Evolutionary conservation across 257 asterid species (phyloP).

Genomic region (Lycium ferocissimum): DNA sequence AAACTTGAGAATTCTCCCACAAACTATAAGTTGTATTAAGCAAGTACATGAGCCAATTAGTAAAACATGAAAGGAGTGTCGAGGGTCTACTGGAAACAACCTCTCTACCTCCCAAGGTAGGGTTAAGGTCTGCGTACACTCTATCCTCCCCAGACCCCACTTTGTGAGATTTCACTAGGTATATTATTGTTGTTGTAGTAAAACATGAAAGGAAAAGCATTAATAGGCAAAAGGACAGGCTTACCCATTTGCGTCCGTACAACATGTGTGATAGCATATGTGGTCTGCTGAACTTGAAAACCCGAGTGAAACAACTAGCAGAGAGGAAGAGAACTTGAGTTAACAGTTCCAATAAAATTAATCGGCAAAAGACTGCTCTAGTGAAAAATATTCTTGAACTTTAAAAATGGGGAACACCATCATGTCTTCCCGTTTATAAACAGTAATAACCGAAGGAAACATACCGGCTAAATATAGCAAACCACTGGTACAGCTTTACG

Average conservation of each 20-base stretch:
- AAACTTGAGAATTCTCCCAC: too few species aligned
- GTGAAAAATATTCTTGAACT: not conserved
- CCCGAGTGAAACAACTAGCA: slow-evolving; percentile 86
- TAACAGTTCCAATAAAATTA: not conserved
- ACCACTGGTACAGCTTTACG: not conserved
- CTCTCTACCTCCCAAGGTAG: too few species aligned
- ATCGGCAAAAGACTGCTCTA: not conserved
- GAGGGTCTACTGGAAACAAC: too few species aligned
- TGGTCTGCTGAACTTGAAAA: slow-evolving; percentile 88
- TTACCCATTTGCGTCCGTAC: slow-evolving; percentile 91
- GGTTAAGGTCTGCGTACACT: too few species aligned
- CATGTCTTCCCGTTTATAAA: not conserved
- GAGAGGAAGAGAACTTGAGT: slow-evolving; percentile 22
- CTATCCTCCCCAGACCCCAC: too few species aligned
- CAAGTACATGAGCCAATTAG: too few species aligned
- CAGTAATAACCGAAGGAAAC: not conserved
- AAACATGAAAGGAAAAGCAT: not conserved
- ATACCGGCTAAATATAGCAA: not conserved
- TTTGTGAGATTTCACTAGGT: too few species aligned
- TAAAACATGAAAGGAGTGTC: too few species aligned
- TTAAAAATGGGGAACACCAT: not conserved
- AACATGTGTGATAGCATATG: slow-evolving; percentile 59
- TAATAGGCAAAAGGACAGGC: slow-evolving; percentile 34
- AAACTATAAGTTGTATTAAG: too few species aligned
- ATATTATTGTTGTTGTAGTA: too few species aligned